Conservation (phyloP, 2,329 filamentous ascomycete genomes). For the Colletotrichum sp. region DNA sequence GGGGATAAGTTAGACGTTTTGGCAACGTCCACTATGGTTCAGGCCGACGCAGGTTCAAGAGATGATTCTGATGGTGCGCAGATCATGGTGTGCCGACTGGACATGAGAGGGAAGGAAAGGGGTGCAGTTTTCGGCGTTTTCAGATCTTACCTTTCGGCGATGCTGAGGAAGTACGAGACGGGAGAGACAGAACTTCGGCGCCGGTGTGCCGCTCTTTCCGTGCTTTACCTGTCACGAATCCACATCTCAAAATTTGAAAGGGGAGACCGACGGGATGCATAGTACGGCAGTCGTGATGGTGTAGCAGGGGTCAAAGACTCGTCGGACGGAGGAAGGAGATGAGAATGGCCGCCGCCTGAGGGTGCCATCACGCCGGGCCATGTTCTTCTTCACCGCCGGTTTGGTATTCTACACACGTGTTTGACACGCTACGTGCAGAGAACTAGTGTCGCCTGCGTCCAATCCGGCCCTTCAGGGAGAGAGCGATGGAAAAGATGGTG, state of each 20-base stretch:
- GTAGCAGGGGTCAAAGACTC: neutral
- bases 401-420: neutral
- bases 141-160: neutral
- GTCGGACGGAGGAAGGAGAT: neutral
- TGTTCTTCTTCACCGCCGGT: neutral
- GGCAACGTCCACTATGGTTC: neutral
- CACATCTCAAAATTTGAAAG: neutral
- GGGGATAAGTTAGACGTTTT: neutral
- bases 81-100: neutral
- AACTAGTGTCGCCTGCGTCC: neutral
- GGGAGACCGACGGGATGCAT: neutral
- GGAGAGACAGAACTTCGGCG: neutral
- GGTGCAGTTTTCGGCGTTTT: neutral
- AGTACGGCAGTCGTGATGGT: neutral
- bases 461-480: neutral
- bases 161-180: neutral
- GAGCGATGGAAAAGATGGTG: neutral
- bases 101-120: neutral
- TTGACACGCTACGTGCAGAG: neutral
- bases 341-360: neutral
- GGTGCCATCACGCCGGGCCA: neutral
- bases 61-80: neutral
- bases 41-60: neutral
- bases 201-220: neutral
- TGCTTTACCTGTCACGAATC: neutral